Evolutionary conservation across 257 asterid genomes (phyloP), one percentile per base, ranked within the genome.

Genomic region (Solanum chmielewskii): DNA sequence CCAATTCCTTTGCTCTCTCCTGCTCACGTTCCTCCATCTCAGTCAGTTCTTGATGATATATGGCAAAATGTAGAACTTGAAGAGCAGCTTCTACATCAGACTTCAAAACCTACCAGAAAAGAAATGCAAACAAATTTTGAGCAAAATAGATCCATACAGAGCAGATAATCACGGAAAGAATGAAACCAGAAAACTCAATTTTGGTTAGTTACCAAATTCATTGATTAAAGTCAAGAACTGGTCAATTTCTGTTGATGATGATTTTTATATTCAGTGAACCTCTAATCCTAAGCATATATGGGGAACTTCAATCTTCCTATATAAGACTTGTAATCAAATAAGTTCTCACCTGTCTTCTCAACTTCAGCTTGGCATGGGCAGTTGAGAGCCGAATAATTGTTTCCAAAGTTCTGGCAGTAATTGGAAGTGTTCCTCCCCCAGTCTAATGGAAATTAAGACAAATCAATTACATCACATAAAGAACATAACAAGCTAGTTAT

Each of bases 21-120:
- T 93, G 92, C 84, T 97, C 98, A 16, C 98, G 92, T 92, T 94
- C 98, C 91, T 97, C 98, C 99, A 97, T 97, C 86, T 95, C 99
- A 89, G 89, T 97, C 88, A 97, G 95, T 93, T 97, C 98, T 93
- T 95, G 98, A 91, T 97, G 99, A 91, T 97, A 95, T 89, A 97
- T 97, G 35, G 99, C 99, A 85, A 97, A 97, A 92, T 97, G 95
- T 29, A 97, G 94, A 93, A 97, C 96, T 93, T 92, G 95, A 91
- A 97, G 98, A 59, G 98, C 98, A 83, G 94, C 96, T 87, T 97
- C 99, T 6, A 90, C 99, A 87, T 97, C 99, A 76, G 93, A 77
- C 88, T 92, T 96, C 90, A 93, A 88, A 86, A 96, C 98, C 98
- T 95, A 90, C 83, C 87, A 76, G 86, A 86, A 14, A 82, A 75